Percentiles rank a stretch among this genome's conserved stretches.
Evolutionary conservation across 805 yeast genomes (phyloP).

Genomic region (Cyberlindnera amylophila): DNA sequence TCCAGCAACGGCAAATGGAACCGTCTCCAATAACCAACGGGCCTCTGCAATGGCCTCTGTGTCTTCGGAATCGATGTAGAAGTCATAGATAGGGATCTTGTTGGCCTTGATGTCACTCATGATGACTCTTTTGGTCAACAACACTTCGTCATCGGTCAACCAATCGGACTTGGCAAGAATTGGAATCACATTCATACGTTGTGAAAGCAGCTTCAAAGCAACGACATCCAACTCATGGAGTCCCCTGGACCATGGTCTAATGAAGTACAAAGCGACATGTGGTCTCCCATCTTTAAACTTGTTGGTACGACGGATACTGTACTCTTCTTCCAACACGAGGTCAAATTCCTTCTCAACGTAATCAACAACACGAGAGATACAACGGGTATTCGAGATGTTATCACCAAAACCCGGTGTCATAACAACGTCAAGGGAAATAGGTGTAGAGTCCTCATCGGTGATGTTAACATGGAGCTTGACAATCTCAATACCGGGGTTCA

Average conservation of each 20-base stretch:
- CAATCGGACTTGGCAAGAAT: constrained; percentile 79
- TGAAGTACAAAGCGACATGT: constrained; percentile 74
- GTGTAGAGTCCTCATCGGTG: constrained; percentile 52
- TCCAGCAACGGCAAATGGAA: constrained; percentile 68
- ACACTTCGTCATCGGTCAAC: constrained; percentile 61
- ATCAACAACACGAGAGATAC: constrained; percentile 46
- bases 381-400: constrained; percentile 57
- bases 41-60: constrained; percentile 25
- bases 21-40: constrained; percentile 38
- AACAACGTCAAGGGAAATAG: constrained; percentile 52
- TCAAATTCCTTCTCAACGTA: constrained; percentile 72
- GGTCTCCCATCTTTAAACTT: constrained; percentile 69
- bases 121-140: constrained; percentile 48
- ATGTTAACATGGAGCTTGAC: constrained; percentile 50
- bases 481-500: constrained; percentile 37
- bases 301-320: constrained; percentile 69
- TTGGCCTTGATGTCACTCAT: constrained; percentile 53
- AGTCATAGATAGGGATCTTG: constrained; percentile 66
- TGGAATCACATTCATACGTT: constrained; percentile 79
- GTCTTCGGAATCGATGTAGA: constrained; percentile 40
- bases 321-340: constrained; percentile 67
- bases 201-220: constrained; percentile 64
- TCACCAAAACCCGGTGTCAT: constrained; percentile 81
- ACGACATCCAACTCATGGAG: constrained; percentile 68
- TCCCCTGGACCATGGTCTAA: constrained; percentile 65